Conservation (phyloP, 1,284 basidiomycete genomes). For the Pascua sp. region DNA sequence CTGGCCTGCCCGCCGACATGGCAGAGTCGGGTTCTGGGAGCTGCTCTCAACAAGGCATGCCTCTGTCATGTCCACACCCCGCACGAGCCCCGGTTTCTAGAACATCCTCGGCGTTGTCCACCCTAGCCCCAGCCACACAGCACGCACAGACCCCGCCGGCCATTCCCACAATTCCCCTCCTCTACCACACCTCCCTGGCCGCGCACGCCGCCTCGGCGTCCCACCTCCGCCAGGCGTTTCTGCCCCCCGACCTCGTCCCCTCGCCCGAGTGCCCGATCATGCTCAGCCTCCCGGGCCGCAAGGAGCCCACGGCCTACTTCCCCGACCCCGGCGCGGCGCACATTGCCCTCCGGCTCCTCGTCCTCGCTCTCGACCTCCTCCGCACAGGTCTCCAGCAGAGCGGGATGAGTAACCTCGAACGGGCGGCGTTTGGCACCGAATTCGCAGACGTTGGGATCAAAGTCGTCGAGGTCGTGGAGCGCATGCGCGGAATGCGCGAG, state of each 20-base stretch:
- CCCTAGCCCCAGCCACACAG: too few relatives aligned
- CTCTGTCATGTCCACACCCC: too few relatives aligned
- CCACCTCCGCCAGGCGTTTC: conserved; percentile 39
- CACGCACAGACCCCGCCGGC: too few relatives aligned
- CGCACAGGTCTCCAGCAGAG: conserved; percentile 17
- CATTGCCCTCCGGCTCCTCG: conserved; percentile 28
- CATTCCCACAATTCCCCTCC: conserved; percentile 14
- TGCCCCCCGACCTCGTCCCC: conserved; percentile 22
- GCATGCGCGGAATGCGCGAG: too few relatives aligned
- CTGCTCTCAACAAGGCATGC: too few relatives aligned
- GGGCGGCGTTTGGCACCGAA: conserved; percentile 34
- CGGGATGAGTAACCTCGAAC: conserved; percentile 30
- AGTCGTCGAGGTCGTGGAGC: conserved; percentile 15
- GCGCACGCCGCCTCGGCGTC: conserved; percentile 28
- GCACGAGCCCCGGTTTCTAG: too few relatives aligned
- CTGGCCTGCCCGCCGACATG: too few relatives aligned
- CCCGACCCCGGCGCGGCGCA: conserved; percentile 22
- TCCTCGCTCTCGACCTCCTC: conserved; percentile 36
- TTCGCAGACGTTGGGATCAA: conserved; percentile 34
- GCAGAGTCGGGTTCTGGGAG: too few relatives aligned
- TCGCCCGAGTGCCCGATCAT: conserved; percentile 4
- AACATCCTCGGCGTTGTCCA: too few relatives aligned
- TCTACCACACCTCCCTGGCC: conserved; percentile 34
- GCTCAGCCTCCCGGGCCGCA: background rate
- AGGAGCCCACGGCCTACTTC: conserved; percentile 11